Percentiles rank a stretch among this genome's conserved stretches.
phyloP scores from a whole-genome alignment of 176 grass and related monocot genomes.

The Oryza longistaminata region DNA sequence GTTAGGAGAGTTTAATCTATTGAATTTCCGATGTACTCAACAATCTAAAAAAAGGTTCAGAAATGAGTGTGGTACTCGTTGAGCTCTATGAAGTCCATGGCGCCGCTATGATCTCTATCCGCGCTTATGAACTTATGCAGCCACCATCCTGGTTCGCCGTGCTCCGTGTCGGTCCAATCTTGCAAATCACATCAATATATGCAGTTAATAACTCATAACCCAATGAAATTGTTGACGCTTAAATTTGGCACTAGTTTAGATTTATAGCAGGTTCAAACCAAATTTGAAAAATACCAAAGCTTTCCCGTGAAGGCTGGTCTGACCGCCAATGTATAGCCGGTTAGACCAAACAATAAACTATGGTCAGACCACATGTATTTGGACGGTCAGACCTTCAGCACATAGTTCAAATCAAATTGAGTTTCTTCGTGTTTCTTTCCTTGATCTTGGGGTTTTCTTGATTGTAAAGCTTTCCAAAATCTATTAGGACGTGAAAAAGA shows the following conservation, averaged over 20 bases:
- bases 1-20: background rate
- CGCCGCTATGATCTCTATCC: conserved; percentile 41
- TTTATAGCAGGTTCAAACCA: no score
- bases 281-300: no score
- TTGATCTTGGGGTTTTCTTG: no score
- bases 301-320: no score
- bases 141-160: conserved; percentile 37
- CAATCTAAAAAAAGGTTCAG: background rate
- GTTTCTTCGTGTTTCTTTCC: no score
- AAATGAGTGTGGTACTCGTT: conserved; percentile 25
- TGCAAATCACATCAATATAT: background rate
- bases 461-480: no score
- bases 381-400: no score
- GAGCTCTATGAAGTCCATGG: conserved; percentile 30
- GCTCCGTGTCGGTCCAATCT: conserved; percentile 40
- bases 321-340: no score
- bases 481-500: no score
- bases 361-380: accelerated
- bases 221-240: background rate
- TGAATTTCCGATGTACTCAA: background rate
- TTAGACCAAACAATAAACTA: no score
- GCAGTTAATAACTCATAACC: background rate
- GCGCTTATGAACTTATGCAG: conserved; percentile 38
- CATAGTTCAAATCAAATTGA: no score
- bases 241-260: no score